Evolutionary conservation across 1,139 yeast species (phyloP).

Genomic region (Spathaspora sp.): DNA sequence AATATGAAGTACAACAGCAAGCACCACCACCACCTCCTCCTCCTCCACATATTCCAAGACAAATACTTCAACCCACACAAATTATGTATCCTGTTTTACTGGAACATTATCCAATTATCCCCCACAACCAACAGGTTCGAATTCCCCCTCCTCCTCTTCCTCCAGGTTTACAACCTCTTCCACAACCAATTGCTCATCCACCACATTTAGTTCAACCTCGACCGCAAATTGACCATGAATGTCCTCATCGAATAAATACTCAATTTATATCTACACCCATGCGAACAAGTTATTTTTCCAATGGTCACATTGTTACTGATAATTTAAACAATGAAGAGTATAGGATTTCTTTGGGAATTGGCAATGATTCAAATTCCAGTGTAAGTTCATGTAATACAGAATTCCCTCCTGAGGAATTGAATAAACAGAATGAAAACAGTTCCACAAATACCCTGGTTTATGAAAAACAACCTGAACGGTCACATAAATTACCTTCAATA

Average conservation of each 20-base stretch:
- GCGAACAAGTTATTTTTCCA: neutral
- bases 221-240: neutral
- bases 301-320: neutral
- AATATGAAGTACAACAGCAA: neutral
- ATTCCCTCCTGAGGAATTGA: neutral
- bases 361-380: neutral
- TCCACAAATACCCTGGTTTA: neutral
- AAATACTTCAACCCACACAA: constrained; percentile 5
- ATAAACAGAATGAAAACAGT: neutral
- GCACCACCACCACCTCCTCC: constrained; percentile 6
- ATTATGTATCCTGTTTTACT: constrained; percentile 2
- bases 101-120: neutral
- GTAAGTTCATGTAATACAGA: neutral
- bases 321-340: neutral
- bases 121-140: neutral
- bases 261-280: neutral
- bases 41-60: constrained; percentile 5
- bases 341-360: neutral
- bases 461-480: neutral
- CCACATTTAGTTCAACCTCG: neutral
- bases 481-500: constrained; percentile 13
- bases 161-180: neutral
- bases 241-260: neutral
- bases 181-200: neutral
- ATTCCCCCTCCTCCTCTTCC: neutral